phyloP scores from a whole-genome alignment of 371 early-diverging fungal species.

The Rhizopus stolonifer region DNA sequence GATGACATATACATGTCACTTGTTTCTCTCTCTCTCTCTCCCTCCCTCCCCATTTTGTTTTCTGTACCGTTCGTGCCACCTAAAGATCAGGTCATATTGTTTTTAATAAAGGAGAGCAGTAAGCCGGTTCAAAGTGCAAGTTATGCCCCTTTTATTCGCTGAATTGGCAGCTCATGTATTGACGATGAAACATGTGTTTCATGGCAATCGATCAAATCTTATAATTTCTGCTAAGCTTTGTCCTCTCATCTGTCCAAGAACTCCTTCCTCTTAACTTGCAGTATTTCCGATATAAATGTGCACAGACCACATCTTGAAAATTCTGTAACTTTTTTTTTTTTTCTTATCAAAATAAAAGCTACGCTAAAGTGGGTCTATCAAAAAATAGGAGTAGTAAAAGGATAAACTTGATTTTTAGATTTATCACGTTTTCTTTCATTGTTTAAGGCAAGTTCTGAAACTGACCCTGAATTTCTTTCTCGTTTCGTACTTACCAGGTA shows the following conservation, averaged over 20 bases:
- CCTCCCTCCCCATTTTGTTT: not conserved
- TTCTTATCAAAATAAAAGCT: too few species aligned
- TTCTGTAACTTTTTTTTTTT: not conserved
- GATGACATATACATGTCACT: too few species aligned
- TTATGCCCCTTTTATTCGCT: not conserved
- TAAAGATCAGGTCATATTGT: conserved; percentile 2
- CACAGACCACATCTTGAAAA: not conserved
- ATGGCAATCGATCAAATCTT: too few species aligned
- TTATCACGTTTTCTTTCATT: not conserved
- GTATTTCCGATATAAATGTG: too few species aligned
- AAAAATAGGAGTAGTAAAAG: not conserved
- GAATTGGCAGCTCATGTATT: not conserved
- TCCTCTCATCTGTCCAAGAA: too few species aligned
- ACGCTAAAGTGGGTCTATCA: too few species aligned
- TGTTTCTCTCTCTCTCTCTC: not conserved
- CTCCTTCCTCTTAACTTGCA: too few species aligned
- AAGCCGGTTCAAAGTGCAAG: not conserved
- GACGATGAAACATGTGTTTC: not conserved
- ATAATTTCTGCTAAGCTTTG: too few species aligned
- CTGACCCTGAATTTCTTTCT: not conserved
- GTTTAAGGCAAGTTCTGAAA: conserved; percentile 1
- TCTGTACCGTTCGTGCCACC: not conserved
- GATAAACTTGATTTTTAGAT: not conserved
- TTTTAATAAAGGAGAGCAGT: not conserved
- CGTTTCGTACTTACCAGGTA: too few species aligned